Base-by-base conservation (phyloP, 2,329 filamentous ascomycete genomes). In the Fusarium brevicatenulatum region DNA sequence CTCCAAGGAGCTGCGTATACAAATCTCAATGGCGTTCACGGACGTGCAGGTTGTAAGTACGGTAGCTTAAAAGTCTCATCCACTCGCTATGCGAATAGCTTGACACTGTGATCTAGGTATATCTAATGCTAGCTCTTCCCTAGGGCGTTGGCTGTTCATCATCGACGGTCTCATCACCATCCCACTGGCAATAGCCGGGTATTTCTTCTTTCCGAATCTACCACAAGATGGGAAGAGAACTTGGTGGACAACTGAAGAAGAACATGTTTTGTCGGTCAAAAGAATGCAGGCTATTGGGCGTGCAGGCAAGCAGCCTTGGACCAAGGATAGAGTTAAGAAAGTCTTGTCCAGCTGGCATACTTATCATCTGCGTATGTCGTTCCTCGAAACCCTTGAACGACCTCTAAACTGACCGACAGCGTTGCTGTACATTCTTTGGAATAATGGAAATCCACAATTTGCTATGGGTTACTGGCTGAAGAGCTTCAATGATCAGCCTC, bases 81-180 rank as follows among this genome's bases (percentile, higher is more conserved):
- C 11, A 9, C n/a, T 34, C 30, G 11, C n/a, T 23, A 19, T 19
- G 4, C 47, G 30, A 15, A 1, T 2, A 7, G 15, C 5, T 23
- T 23, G 16, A 23, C 15, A 23, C 2, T 23, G 16, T 21, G 12
- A 37, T 16, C n/a, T 15, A 2, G 12, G 12, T 4, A 28, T 28
- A 37, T 37, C 23, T 18, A 8, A 40, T 2, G 4, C 23, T n/a
- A 4, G 19, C 2, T 5, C 5, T 12, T 5, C 1, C 1, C 23
- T 7, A 61, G 61, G 71, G 74, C 78, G 79, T n/a, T 81, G 79
- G 79, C 68, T 81, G 23, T 82, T 82, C 57, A 78, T 82, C 46
- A 76, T 82, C 37, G 80, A 81, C 34, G 81, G 80, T 2, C 70
- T 81, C 37, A 81, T 82, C 53, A 79, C 60, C 28, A 30, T 67